phyloP scores from a whole-genome alignment of 345 rosid genomes.

The Viola odorata region DNA sequence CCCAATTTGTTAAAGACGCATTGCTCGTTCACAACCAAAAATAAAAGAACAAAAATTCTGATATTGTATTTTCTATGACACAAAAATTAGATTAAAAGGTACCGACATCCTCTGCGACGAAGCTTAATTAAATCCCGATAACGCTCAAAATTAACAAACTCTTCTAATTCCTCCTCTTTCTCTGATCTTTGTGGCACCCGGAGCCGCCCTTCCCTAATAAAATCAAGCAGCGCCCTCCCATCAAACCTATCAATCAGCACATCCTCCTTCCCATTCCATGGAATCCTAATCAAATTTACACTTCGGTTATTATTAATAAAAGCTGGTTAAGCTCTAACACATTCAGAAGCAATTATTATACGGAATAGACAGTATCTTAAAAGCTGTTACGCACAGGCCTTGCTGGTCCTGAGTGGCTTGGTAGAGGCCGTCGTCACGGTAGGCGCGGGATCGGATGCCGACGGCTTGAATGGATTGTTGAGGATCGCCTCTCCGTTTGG shows the following conservation, averaged over 20 bases:
- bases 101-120: conserved; percentile 99
- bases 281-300: conserved; percentile 45
- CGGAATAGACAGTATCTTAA: neutral
- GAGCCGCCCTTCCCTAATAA: conserved; percentile 57
- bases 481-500: conserved; percentile 94
- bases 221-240: conserved; percentile 94
- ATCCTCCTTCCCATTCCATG: conserved; percentile 91
- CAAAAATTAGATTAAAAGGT: conserved; percentile 42
- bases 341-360: neutral
- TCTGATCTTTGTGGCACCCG: conserved; percentile 58
- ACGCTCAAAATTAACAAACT: conserved; percentile 99
- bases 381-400: conserved; percentile 53
- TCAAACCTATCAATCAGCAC: conserved; percentile 85
- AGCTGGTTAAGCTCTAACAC: neutral
- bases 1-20: neutral
- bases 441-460: conserved; percentile 59
- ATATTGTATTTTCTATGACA: neutral
- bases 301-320: too few relatives aligned
- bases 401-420: conserved; percentile 85
- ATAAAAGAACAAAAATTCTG: conserved; percentile 10
- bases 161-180: conserved; percentile 95
- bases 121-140: conserved; percentile 99
- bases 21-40: conserved; percentile 10
- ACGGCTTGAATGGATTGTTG: conserved; percentile 80
- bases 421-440: conserved; percentile 87